A percentile compares a stretch with the other conserved stretches of the same genome.
phyloP scores from a whole-genome alignment of 345 rosid species.

The Sonneratia alba region DNA sequence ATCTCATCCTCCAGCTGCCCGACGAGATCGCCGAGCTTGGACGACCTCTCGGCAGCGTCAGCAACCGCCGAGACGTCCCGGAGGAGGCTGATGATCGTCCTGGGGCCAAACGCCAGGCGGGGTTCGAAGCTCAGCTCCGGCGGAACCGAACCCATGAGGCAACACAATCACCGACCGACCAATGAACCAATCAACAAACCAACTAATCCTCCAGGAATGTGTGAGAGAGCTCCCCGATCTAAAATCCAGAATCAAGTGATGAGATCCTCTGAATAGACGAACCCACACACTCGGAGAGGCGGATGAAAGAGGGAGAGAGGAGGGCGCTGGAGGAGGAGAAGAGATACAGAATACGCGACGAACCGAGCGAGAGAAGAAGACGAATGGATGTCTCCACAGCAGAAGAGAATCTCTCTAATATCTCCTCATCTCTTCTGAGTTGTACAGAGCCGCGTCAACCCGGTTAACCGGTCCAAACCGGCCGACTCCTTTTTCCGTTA shows the following conservation, averaged over 20 bases:
- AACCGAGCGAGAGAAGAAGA: slow-evolving; percentile 1
- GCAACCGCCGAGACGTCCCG: slow-evolving; percentile 39
- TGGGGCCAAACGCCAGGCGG: slow-evolving; percentile 35
- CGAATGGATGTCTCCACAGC: background rate
- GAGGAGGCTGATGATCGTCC: slow-evolving; percentile 42
- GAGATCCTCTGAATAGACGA: too few species aligned
- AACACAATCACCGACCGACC: background rate
- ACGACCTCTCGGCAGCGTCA: slow-evolving; percentile 27
- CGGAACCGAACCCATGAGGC: slow-evolving; percentile 49
- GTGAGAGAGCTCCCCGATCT: background rate
- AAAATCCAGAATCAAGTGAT: background rate
- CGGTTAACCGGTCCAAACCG: background rate
- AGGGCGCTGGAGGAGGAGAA: slow-evolving; percentile 4
- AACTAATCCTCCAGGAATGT: background rate
- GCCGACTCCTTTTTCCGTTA: background rate
- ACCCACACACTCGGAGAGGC: background rate
- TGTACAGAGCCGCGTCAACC: background rate
- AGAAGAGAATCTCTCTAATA: background rate
- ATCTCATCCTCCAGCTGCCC: slow-evolving; percentile 61
- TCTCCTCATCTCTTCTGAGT: background rate
- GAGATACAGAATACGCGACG: slow-evolving; percentile 15
- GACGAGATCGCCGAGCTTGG: slow-evolving; percentile 45
- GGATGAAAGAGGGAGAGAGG: slow-evolving; percentile 5
- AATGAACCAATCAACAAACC: background rate
- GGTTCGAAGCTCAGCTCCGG: slow-evolving; percentile 67